Evolutionary conservation across 2,329 filamentous ascomycete genomes (phyloP), one percentile per base, ranked within the genome.

Genomic region (Mollisia scopiformis): DNA sequence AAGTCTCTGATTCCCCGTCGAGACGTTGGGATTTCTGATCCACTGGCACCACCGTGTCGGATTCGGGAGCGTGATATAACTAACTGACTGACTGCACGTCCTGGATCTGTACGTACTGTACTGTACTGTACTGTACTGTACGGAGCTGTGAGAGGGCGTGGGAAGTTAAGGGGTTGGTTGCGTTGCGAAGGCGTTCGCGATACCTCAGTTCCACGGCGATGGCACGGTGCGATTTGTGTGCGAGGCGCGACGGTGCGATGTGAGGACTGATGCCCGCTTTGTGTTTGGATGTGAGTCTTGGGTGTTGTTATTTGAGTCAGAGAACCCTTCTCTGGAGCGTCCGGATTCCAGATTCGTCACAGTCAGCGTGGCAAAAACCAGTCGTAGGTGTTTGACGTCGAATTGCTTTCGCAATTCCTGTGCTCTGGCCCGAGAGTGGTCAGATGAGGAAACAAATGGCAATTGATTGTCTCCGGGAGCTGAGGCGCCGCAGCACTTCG

Each of bases 371-470:
- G 39, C 39, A 43, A 43, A 43, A 19, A 47, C 21, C 23, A 2
- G 50, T n/a, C 11, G 46, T n/a, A n/a, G n/a, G n/a, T 27, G 19
- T n/a, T 54, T 28, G 50, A 43, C 23, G 54, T 25, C 55, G 55
- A 62, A 58, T 58, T 16, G 31, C n/a, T 39, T 23, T n/a, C 14
- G 46, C 39, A 25, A 54, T 57, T 10, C 19, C 25, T 54, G 19
- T 52, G 56, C 41, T 49, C 49, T n/a, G 57, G 57, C 39, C 53
- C 28, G 46, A 23, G 61, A 59, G 49, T 62, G 61, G 61, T 41
- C 51, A 55, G 47, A 47, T 46, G 33, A 31, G 59, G 30, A 51
- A 33, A 56, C 59, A 56, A 58, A 58, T 58, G 28, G 51, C 55
- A 55, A 37, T 39, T 19, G 43, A 11, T 43, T 43, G 39, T 43